A percentile compares a stretch with the other conserved stretches of the same genome.
These are phyloP conservation scores for Gossypium aridum DNA, from an alignment of 441 rosid genomes.

Conservation along the genomic window DNA sequence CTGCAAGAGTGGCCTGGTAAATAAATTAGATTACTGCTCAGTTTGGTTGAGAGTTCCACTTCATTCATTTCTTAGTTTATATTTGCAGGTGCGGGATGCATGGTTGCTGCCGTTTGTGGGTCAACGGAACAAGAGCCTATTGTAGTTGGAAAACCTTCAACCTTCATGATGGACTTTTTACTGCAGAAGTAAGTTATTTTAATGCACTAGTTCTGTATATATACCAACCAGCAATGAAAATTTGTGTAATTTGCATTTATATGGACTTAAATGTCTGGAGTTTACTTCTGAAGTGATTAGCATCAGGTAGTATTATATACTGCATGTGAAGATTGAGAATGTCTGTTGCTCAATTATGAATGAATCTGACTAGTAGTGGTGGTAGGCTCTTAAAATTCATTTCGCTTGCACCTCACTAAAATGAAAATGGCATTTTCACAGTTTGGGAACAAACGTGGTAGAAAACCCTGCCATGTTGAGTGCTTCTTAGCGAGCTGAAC, in stretches of 20 bases:
- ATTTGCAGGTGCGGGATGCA: slow-evolving; percentile 79
- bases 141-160: slow-evolving; percentile 87
- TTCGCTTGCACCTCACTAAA: background rate
- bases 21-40: background rate
- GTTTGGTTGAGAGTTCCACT: slow-evolving; percentile 7
- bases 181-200: slow-evolving; percentile 40
- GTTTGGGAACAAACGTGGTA: background rate
- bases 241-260: background rate
- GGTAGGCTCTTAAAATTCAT: background rate
- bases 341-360: background rate
- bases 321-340: background rate
- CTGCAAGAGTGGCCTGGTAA: slow-evolving; percentile 94
- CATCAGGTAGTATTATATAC: background rate
- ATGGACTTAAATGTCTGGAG: background rate
- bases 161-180: slow-evolving; percentile 81
- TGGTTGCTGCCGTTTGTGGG: slow-evolving; percentile 82
- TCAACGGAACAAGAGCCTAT: slow-evolving; percentile 73
- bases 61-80: background rate
- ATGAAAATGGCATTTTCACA: background rate
- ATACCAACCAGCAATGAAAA: background rate
- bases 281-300: background rate
- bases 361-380: background rate
- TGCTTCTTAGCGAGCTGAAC: background rate
- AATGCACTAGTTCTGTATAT: background rate
- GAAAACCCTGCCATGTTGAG: background rate